Base-by-base conservation (phyloP, 140 eudicot genomes). In the Senecio squalidus region DNA sequence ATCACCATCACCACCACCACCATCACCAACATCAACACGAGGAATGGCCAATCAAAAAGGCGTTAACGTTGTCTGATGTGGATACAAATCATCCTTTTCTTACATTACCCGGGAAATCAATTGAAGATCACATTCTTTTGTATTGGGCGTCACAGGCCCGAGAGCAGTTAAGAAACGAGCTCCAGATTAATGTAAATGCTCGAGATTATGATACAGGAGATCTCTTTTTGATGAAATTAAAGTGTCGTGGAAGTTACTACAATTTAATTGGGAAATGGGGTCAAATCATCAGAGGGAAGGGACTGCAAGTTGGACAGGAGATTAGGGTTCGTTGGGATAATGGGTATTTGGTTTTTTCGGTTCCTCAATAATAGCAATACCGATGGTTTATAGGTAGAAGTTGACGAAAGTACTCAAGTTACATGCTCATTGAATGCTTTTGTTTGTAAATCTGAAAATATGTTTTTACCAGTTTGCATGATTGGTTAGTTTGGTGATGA, bases 261-360 rank as follows among this genome's bases (percentile, higher is more conserved):
- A 84, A 84, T 60, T 59, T 84, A 29, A 84, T 84, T 52, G 94
- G 94, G 18, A 85, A 82, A 71, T 85, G 95, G 95, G 95, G 95
- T 7, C 88, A 82, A 46, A 80, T 86, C 10, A 80, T 86, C 29
- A 74, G 95, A 65, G 87, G 84, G 76, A 86, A 82, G 70, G 71
- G 81, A 47, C 76, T 86, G 47, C 83, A 74, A 54, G 95, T 82
- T 17, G 95, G 95, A 28, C 80, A 74, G 58, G 95, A 86, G 78
- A 77, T 86, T 64, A 86, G 76, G 73, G 82, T 86, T 21, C 88
- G 92, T 33, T 86, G 92, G 95, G 92, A 86, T 41, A 80, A 86
- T 34, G 92, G 87, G 31, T 83, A 69, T 67, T 66, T 86, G 78
- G 58, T 77, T 55, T 86, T 86, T 73, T 86, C 95, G 22, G 95